These are phyloP conservation scores for Leishmania tarentolae DNA, from an alignment of 208 protist species.

Conservation along the genomic window DNA sequence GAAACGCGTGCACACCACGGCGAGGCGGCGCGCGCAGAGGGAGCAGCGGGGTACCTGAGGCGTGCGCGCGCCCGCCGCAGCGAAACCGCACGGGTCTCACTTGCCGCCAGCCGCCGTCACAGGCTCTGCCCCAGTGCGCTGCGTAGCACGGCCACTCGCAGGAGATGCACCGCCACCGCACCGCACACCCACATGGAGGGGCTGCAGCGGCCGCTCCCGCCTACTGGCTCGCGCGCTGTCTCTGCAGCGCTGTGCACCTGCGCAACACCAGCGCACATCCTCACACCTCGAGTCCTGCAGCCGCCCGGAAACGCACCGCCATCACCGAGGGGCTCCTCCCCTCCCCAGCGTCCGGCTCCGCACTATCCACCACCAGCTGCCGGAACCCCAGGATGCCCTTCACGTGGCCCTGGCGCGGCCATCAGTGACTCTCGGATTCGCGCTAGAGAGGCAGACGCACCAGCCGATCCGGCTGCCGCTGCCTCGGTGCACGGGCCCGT, in stretches of 20 bases:
- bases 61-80: neutral
- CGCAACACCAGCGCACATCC: neutral
- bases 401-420: neutral
- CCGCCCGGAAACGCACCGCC: neutral
- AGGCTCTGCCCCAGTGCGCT: neutral
- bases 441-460: neutral
- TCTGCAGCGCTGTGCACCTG: neutral
- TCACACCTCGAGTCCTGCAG: neutral
- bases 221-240: too few relatives aligned
- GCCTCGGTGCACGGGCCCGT: neutral
- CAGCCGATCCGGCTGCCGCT: neutral
- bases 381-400: conserved; percentile 21
- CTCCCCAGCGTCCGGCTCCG: conserved; percentile 15
- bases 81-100: neutral
- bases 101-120: neutral
- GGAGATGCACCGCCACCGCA: too few relatives aligned
- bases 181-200: conserved; percentile 5
- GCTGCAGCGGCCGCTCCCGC: conserved; percentile 11
- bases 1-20: too few relatives aligned
- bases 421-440: neutral
- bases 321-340: conserved; percentile 10
- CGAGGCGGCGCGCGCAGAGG: neutral
- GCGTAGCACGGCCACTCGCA: neutral
- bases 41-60: neutral
- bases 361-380: conserved; percentile 21